A percentile compares a stretch with the other conserved stretches of the same genome.
These are phyloP conservation scores for Colletotrichum sp. DNA, from an alignment of 2,329 filamentous ascomycete species.

Conservation along the genomic window DNA sequence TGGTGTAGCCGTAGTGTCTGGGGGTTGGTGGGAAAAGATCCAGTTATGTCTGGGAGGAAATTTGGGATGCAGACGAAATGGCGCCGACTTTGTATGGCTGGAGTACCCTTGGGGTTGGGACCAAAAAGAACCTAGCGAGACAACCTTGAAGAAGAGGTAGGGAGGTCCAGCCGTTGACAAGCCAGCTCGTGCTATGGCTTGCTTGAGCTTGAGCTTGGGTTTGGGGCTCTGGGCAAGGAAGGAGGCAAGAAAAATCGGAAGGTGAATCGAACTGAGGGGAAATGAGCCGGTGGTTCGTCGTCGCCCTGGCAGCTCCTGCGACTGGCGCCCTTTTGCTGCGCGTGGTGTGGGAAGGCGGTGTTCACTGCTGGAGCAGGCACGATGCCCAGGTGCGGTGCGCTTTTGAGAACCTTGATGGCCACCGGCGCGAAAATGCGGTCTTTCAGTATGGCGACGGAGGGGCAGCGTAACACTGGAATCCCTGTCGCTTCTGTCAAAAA, in stretches of 20 bases:
- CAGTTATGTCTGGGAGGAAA: background rate
- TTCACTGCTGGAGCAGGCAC: background rate
- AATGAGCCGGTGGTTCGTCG: background rate
- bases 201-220: background rate
- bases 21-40: background rate
- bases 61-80: background rate
- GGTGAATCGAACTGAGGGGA: background rate
- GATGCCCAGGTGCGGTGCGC: constrained; percentile 8
- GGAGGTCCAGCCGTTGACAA: constrained; percentile 1
- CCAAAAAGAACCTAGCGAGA: background rate
- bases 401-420: constrained; percentile 21
- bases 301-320: background rate
- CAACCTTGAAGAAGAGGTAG: background rate
- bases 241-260: background rate
- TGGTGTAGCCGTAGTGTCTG: constrained; percentile 5
- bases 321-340: background rate
- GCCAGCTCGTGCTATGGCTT: background rate
- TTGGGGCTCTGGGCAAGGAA: background rate
- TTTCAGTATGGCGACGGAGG: constrained; percentile 19
- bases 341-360: constrained; percentile 7
- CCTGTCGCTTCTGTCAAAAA: constrained; percentile 14
- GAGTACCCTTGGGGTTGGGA: background rate
- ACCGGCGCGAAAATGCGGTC: constrained; percentile 16
- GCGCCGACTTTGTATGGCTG: background rate
- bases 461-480: constrained; percentile 18